Evolutionary conservation across 345 rosid species (phyloP).

Genomic region (Salix brachista): DNA sequence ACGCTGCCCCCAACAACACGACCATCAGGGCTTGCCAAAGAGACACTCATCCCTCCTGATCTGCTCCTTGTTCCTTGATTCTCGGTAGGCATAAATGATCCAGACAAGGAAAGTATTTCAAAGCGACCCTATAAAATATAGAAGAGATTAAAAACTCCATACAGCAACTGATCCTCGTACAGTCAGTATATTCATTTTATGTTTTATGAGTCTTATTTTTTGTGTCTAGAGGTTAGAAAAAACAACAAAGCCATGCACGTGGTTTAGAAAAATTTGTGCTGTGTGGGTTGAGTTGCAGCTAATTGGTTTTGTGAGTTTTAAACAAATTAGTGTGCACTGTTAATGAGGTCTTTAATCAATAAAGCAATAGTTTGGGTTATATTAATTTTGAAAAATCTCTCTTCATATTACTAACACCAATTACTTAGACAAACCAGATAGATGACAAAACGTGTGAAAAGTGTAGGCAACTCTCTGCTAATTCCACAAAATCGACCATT

Average conservation of each 20-base stretch:
- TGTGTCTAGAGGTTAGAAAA: too few relatives aligned
- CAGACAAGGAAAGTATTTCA: slow-evolving; percentile 89
- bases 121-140: slow-evolving; percentile 73
- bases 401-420: not conserved
- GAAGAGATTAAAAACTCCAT: not conserved
- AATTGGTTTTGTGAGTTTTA: not conserved
- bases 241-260: not conserved
- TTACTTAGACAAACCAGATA: not conserved
- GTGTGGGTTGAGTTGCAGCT: not conserved
- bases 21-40: slow-evolving; percentile 88
- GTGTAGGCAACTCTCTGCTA: not conserved
- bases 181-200: not conserved
- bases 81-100: slow-evolving; percentile 95
- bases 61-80: slow-evolving; percentile 79
- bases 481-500: not conserved
- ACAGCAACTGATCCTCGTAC: not conserved
- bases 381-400: too few relatives aligned
- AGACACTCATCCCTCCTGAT: slow-evolving; percentile 96
- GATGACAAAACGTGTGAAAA: not conserved
- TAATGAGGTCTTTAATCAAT: not conserved
- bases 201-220: not conserved
- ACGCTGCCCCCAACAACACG: slow-evolving; percentile 95
- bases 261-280: not conserved
- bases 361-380: too few relatives aligned
- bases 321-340: not conserved